Evolutionary conservation across 1,139 yeast species (phyloP).

Genomic region (Taphrina wiesneri): DNA sequence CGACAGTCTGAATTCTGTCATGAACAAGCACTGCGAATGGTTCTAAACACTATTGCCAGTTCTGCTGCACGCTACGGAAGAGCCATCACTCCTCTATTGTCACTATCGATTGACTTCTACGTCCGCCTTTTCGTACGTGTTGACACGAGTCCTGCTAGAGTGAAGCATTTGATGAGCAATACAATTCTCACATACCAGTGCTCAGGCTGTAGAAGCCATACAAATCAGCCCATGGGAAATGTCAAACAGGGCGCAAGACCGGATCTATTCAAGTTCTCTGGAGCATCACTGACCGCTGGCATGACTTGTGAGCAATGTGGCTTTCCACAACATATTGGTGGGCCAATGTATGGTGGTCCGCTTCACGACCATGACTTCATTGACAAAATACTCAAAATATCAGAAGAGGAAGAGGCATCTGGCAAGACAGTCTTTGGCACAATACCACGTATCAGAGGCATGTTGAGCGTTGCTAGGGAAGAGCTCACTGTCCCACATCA

Average conservation of each 20-base stretch:
- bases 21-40: constrained; percentile 83
- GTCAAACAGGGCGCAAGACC: constrained; percentile 46
- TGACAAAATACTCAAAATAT: constrained; percentile 60
- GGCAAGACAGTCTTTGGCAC: constrained; percentile 69
- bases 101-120: constrained; percentile 86
- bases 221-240: constrained; percentile 74
- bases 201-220: constrained; percentile 77
- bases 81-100: constrained; percentile 78
- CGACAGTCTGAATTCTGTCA: constrained; percentile 79
- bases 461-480: constrained; percentile 76
- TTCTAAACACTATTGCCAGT: constrained; percentile 69
- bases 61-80: constrained; percentile 90
- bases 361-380: constrained; percentile 71
- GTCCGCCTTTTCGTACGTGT: constrained; percentile 81
- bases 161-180: constrained; percentile 60
- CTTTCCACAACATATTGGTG: constrained; percentile 71
- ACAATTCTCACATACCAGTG: constrained; percentile 82
- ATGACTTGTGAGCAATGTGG: constrained; percentile 70
- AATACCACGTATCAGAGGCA: constrained; percentile 79
- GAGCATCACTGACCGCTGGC: constrained; percentile 49
- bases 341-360: constrained; percentile 93
- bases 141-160: constrained; percentile 72
- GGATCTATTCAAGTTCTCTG: constrained; percentile 41
- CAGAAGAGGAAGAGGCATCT: constrained; percentile 44
- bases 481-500: constrained; percentile 78